Base-by-base conservation (phyloP, 2,329 filamentous ascomycete genomes). In the Epichloe glyceriae region DNA sequence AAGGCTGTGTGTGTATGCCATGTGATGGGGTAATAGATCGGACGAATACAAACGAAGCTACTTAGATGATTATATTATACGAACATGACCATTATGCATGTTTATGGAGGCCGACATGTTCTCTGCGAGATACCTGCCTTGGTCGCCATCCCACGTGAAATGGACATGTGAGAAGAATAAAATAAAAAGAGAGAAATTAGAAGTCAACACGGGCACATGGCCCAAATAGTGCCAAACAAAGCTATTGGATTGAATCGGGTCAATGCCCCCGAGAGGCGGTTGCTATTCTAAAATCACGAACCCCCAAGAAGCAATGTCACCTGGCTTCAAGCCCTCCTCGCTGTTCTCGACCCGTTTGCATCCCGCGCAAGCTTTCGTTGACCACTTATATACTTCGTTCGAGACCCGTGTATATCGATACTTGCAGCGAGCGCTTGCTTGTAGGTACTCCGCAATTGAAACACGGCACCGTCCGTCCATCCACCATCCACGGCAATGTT, bases 391-490 rank as follows among this genome's bases (percentile, higher is more conserved):
- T 26, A 30, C 10, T 26, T 22, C 17, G 2, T 34, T 41, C 5
- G 3, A 30, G 3, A 26, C 20, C 30, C 33, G 15, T 22, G 30
- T 8, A 43, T 42, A 41, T 47, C 54, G 47, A 54, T 47, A 52
- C 50, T 45, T 56, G 51, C 53, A 14, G 44, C 22, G 52, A 56
- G 20, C 35, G 20, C 22, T 5, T 40, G 20, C 14, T 22, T 17
- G 46, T 17, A 33, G 15, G 7, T 19, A 15, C n/a, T 33, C 22
- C 52, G 42, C 55, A 53, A 39, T 22, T 55, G 48, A 52, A 44
- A 53, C 42, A 47, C 42, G 22, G 47, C 52, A n/a, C 46, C 44
- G n/a, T 51, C 44, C 30, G 8, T 30, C 30, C 30, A 30, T 30
- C 10, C 51, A n/a, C 46, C 44, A 6, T 51, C 39, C 20, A 33